A percentile compares a stretch with the other conserved stretches of the same genome.
These are phyloP conservation scores for Lagerstroemia speciosa DNA, from an alignment of 345 rosid species.

Conservation along the genomic window DNA sequence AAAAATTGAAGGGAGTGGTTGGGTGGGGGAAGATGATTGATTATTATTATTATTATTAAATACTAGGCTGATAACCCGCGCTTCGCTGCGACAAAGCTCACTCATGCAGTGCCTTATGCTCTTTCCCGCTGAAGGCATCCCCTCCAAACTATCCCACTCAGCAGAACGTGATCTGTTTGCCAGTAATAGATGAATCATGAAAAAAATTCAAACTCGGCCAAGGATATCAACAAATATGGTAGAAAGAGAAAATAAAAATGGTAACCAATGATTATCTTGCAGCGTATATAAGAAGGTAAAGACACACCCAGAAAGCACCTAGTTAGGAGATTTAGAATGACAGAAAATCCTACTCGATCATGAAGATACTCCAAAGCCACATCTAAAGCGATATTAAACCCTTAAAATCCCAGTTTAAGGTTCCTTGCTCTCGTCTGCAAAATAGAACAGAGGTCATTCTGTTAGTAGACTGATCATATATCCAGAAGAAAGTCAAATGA, in stretches of 20 bases:
- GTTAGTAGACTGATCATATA: not conserved
- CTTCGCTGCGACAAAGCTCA: too few relatives aligned
- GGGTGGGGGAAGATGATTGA: too few relatives aligned
- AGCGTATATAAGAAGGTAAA: slow-evolving; percentile 2
- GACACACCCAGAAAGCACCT: not conserved
- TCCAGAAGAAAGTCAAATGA: not conserved
- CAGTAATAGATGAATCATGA: too few relatives aligned
- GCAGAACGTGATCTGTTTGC: too few relatives aligned
- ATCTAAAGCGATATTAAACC: slow-evolving; percentile 72
- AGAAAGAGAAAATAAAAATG: not conserved
- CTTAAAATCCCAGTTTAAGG: slow-evolving; percentile 76
- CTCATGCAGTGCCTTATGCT: too few relatives aligned
- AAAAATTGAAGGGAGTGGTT: too few relatives aligned
- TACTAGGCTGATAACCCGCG: too few relatives aligned
- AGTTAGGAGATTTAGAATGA: not conserved
- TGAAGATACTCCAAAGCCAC: slow-evolving; percentile 98
- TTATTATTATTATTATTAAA: too few relatives aligned
- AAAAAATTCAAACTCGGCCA: not conserved
- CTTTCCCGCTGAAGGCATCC: too few relatives aligned
- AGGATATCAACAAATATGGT: not conserved
- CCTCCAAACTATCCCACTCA: too few relatives aligned
- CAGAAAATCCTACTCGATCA: slow-evolving; percentile 65
- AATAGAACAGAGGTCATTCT: slow-evolving; percentile 7
- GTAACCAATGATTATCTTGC: not conserved
- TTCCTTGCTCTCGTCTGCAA: slow-evolving; percentile 52